These are phyloP conservation scores for Pseudophaeomoniella oleicola DNA, from an alignment of 2,329 filamentous ascomycete genomes.

Conservation along the genomic window DNA sequence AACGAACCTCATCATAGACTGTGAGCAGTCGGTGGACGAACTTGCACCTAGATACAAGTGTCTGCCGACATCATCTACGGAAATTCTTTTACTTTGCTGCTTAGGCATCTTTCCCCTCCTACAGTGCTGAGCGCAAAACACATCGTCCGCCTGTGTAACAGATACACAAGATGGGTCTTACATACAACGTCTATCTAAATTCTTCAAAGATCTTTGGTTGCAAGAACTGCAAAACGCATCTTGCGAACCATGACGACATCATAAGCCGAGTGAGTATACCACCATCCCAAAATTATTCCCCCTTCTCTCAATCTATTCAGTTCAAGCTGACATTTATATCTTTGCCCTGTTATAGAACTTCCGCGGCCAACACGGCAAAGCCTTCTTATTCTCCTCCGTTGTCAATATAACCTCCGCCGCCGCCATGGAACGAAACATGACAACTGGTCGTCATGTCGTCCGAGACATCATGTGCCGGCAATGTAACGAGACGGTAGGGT, in stretches of 20 bases:
- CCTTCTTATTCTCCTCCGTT: constrained; percentile 86
- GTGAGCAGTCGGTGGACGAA: no score
- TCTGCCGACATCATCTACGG: no score
- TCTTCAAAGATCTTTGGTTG: constrained; percentile 81
- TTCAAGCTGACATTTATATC: constrained; percentile 5
- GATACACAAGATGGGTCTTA: constrained; percentile 72
- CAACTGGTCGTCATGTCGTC: constrained; percentile 85
- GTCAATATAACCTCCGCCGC: constrained; percentile 77
- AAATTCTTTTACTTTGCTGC: no score
- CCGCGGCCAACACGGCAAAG: constrained; percentile 94
- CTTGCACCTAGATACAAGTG: no score
- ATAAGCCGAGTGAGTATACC: constrained; percentile 62
- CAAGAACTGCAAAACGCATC: constrained; percentile 88
- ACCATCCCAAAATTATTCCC: constrained; percentile 3
- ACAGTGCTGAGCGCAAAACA: no score
- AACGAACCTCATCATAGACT: no score
- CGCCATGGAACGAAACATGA: constrained; percentile 93
- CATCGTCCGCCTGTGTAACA: no score
- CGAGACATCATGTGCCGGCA: constrained; percentile 84
- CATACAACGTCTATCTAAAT: constrained; percentile 83
- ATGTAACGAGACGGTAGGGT: constrained; percentile 85
- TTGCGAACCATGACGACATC: constrained; percentile 91
- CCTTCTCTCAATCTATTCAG: constrained; percentile 2
- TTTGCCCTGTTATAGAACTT: constrained; percentile 61
- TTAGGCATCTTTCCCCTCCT: no score